Percentiles rank a stretch among this genome's conserved stretches.
Evolutionary conservation across 192 early-diverging fungal species (phyloP).

Genomic region (Coemansia sp.): DNA sequence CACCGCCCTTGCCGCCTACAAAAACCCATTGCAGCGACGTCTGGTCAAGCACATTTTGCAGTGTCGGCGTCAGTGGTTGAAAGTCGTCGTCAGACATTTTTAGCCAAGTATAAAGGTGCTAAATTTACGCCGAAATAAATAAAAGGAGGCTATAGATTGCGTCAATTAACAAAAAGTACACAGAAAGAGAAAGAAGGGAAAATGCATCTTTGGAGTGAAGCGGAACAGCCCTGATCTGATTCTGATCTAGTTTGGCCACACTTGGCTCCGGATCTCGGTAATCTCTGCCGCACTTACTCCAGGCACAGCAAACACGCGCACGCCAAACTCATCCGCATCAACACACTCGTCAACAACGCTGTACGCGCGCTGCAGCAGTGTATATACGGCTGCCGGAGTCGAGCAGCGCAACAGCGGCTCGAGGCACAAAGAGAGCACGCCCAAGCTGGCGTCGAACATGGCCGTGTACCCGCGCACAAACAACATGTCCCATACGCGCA

Average conservation of each 20-base stretch:
- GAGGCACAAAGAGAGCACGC: constrained; percentile 52
- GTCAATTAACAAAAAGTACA: background rate
- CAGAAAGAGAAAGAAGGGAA: constrained; percentile 12
- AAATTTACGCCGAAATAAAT: too few relatives aligned
- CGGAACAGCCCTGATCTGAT: too few relatives aligned
- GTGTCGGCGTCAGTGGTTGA: constrained; percentile 74
- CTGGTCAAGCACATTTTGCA: constrained; percentile 97
- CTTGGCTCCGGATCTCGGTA: constrained; percentile 19
- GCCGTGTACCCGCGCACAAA: constrained; percentile 56
- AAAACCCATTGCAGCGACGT: constrained; percentile 97
- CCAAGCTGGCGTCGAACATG: constrained; percentile 56
- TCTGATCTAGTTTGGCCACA: constrained; percentile 1
- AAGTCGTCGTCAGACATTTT: constrained; percentile 68
- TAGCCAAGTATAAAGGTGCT: background rate
- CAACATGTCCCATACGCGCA: constrained; percentile 61
- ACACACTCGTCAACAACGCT: constrained; percentile 30
- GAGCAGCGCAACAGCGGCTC: constrained; percentile 51
- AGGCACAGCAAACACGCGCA: constrained; percentile 22
- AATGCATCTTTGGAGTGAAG: background rate
- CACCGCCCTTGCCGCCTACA: constrained; percentile 99
- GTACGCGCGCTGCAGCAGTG: constrained; percentile 54
- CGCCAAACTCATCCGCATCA: constrained; percentile 49
- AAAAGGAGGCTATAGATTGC: background rate
- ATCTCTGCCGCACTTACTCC: constrained; percentile 16
- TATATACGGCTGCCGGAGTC: constrained; percentile 49